Evolutionary conservation across 192 early-diverging fungal species (phyloP).

Genomic region (Chytriomyces sp.): DNA sequence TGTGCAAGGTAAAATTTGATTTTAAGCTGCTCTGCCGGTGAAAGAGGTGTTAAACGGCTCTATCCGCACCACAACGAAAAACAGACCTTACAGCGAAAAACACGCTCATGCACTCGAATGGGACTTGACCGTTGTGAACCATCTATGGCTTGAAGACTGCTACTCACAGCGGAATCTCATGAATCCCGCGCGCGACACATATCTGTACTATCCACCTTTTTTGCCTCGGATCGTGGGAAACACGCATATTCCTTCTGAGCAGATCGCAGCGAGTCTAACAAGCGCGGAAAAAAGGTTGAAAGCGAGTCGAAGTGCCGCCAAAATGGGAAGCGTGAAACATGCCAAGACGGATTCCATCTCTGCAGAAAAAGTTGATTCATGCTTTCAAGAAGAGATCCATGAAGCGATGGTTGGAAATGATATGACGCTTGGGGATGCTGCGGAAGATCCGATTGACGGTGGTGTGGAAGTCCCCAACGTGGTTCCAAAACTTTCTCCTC

Average conservation of each 20-base stretch:
- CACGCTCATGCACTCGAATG: conserved; percentile 65
- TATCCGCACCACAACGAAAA: background rate
- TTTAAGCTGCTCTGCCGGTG: background rate
- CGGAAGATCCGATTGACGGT: too few relatives aligned
- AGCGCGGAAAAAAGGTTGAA: conserved; percentile 6
- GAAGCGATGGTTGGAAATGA: too few relatives aligned
- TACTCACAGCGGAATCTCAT: conserved; percentile 65
- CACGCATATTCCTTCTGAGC: background rate
- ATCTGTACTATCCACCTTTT: conserved; percentile 10
- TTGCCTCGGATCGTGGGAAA: conserved; percentile 27
- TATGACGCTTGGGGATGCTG: too few relatives aligned
- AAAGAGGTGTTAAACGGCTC: background rate
- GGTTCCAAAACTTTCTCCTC: too few relatives aligned
- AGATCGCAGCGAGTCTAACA: conserved; percentile 1
- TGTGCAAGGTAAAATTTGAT: conserved; percentile 58
- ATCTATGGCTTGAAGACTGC: conserved; percentile 85
- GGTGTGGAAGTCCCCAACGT: too few relatives aligned
- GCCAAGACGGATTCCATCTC: too few relatives aligned
- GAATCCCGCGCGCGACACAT: conserved; percentile 46
- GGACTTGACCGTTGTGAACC: conserved; percentile 77
- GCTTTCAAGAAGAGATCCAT: too few relatives aligned
- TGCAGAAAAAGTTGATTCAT: too few relatives aligned
- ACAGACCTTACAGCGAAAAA: conserved; percentile 69
- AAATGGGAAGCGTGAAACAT: background rate
- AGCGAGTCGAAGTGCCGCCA: background rate